Percentiles rank a stretch among this genome's conserved stretches.
These are phyloP conservation scores for Omphalea diandra DNA, from an alignment of 441 rosid genomes.

Conservation along the genomic window DNA sequence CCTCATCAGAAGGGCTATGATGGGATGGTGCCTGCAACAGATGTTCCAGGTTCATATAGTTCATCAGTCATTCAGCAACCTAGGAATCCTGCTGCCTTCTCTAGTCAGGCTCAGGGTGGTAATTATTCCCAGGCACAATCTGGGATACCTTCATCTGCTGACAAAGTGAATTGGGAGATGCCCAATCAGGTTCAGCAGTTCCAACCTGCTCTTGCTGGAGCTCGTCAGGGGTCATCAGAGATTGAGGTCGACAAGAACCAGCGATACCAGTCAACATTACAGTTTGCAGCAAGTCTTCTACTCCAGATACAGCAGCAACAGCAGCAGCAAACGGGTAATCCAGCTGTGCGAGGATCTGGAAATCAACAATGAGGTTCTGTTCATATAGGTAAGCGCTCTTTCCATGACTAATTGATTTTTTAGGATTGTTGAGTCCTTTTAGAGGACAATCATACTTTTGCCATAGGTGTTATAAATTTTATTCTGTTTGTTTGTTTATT, in stretches of 20 bases:
- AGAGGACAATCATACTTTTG: not conserved
- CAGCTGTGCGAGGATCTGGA: constrained; percentile 55
- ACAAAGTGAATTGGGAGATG: constrained; percentile 43
- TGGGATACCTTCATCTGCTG: constrained; percentile 40
- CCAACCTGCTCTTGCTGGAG: constrained; percentile 49
- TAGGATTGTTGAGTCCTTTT: not conserved
- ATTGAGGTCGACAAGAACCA: constrained; percentile 78
- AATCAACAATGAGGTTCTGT: constrained; percentile 40
- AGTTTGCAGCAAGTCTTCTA: constrained; percentile 92
- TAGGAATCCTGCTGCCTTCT: constrained; percentile 33
- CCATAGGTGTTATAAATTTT: constrained; percentile 3
- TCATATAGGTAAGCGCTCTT: constrained; percentile 42
- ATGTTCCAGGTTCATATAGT: constrained; percentile 42
- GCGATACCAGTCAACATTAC: constrained; percentile 88
- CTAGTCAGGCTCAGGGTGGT: constrained; percentile 50
- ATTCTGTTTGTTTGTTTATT: not conserved
- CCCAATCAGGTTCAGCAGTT: constrained; percentile 51
- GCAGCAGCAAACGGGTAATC: constrained; percentile 46
- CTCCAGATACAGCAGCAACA: constrained; percentile 81
- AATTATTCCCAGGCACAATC: constrained; percentile 47
- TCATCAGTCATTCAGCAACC: constrained; percentile 46
- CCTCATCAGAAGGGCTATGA: constrained; percentile 47
- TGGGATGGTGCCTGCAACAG: constrained; percentile 45
- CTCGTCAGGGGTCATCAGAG: constrained; percentile 53
- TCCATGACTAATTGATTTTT: constrained; percentile 14